Base-by-base conservation (phyloP, 495 filamentous ascomycete genomes). In the Penicillium diatomitis region DNA sequence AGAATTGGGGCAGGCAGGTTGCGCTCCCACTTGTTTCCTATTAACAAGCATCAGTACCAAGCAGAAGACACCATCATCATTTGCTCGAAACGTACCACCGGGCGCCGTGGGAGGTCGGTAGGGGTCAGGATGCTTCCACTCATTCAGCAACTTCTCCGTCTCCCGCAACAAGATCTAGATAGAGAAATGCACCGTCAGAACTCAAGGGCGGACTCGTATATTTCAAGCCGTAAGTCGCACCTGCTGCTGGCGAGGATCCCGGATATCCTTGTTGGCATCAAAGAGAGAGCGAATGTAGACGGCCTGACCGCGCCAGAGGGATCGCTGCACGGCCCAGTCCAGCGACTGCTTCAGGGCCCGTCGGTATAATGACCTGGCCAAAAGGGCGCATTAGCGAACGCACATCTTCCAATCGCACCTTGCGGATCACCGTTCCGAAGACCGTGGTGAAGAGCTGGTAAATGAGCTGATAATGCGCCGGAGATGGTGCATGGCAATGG, bases 51-150 rank as follows among this genome's bases (percentile, higher is more conserved):
- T 68, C 37, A 66, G 57, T 38, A 8, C 11, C 33, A 28, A 35
- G 32, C 11, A 30, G 11, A 33, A 7, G 3, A 38, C 6, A 11
- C 40, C 20, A n/a, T 36, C 8, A 28, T 47, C 12, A 39, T 30
- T 41, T 27, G 8, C n/a, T 46, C 32, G 40, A 30, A n/a, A 63
- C 80, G 56, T 77, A 94, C 92, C 92, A 78, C 92, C 92, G 11
- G 92, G 92, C 8, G 92, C 91, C 11, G 88, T 91, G 6, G 92
- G 92, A 42, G 82, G 78, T 48, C 75, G 68, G 62, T 95, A 97
- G 31, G 91, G 89, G 63, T 99, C 92, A 3, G 92, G 92, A 62
- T 99, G 94, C 67, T 96, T 96, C 90, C 90, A 99, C 57, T 80
- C 86, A 57, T 96, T 82, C 51, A 99, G 67, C 46, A 95, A 60